A percentile compares a stretch with the other conserved stretches of the same genome.
Evolutionary conservation across 441 rosid species (phyloP).

Genomic region (Aleurites moluccanus): DNA sequence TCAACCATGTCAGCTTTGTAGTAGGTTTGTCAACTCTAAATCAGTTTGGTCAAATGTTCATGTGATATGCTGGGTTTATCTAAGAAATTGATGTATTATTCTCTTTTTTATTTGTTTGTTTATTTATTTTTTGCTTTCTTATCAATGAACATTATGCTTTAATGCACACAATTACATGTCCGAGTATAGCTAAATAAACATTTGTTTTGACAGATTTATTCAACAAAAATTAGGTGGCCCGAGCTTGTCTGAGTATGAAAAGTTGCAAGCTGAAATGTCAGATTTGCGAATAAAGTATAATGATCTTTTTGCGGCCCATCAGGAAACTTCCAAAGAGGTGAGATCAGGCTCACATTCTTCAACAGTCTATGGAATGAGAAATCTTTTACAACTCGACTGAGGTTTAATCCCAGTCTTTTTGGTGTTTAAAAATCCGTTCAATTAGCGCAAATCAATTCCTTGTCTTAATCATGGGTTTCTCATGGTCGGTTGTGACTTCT

Average conservation of each 20-base stretch:
- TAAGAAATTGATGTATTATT: background rate
- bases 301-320: conserved; percentile 65
- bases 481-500: background rate
- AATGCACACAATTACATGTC: background rate
- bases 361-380: background rate
- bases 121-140: background rate
- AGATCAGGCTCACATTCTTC: conserved; percentile 2
- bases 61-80: background rate
- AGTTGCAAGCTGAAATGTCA: conserved; percentile 72
- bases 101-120: too few species aligned
- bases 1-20: background rate
- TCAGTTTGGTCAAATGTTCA: background rate
- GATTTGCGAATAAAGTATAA: conserved; percentile 66
- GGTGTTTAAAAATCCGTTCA: background rate
- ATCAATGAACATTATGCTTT: background rate
- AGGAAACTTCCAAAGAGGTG: conserved; percentile 71
- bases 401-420: background rate
- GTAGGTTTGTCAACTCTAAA: background rate
- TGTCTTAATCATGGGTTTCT: background rate
- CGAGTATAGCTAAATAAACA: background rate
- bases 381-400: background rate
- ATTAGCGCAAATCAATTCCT: background rate
- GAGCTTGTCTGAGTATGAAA: conserved; percentile 65
- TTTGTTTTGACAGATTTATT: conserved; percentile 50
- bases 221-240: conserved; percentile 89